phyloP scores from a whole-genome alignment of 306 rosid genomes.

The Acacia acuminata region DNA sequence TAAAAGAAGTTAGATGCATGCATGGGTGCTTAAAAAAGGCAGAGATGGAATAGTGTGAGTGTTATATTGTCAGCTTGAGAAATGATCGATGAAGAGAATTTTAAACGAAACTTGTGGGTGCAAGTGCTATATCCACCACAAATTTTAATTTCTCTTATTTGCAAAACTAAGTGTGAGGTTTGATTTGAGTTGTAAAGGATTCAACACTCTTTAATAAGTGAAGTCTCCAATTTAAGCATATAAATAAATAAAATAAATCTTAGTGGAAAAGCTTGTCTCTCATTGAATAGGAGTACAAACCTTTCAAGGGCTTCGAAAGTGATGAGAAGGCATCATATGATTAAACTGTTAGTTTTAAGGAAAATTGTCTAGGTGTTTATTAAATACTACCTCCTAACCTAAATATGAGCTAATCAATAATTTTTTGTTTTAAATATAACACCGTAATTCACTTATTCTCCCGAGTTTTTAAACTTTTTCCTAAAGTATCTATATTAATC shows the following conservation, averaged over 20 bases:
- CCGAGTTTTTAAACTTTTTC: too few species aligned
- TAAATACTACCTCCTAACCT: too few species aligned
- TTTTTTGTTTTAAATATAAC: too few species aligned
- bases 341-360: too few species aligned
- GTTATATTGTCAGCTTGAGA: not conserved
- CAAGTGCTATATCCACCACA: conserved; percentile 10
- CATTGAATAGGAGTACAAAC: not conserved
- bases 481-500: too few species aligned
- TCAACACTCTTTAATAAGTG: not conserved
- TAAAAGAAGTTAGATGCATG: not conserved
- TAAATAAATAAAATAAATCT: not conserved
- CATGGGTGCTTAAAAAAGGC: not conserved
- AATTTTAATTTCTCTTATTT: not conserved
- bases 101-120: conserved; percentile 20
- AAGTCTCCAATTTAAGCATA: not conserved
- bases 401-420: too few species aligned
- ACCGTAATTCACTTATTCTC: not conserved
- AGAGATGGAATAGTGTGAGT: not conserved
- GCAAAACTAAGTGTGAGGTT: not conserved
- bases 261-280: too few species aligned
- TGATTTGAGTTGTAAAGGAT: not conserved
- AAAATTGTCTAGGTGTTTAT: too few species aligned
- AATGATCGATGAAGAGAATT: conserved; percentile 1
- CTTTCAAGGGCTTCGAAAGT: not conserved
- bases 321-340: not conserved